Percentiles rank a stretch among this genome's conserved stretches.
phyloP scores from a whole-genome alignment of 306 rosid species.

The Begonia loranthoides region DNA sequence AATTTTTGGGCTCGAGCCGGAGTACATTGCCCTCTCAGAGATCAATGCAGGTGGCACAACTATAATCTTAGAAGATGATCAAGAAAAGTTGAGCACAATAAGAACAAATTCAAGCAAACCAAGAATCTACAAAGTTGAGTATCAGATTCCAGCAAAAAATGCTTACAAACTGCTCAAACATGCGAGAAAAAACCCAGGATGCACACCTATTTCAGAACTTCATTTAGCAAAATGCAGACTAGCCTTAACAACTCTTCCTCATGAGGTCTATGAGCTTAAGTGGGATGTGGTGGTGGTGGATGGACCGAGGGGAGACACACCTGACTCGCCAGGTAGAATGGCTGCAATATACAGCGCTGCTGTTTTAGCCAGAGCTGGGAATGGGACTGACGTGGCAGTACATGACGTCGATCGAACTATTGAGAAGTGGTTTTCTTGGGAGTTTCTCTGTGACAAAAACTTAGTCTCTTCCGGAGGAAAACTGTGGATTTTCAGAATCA shows the following conservation, averaged over 20 bases:
- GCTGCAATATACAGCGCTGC: slow-evolving; percentile 56
- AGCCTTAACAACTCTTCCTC: slow-evolving; percentile 58
- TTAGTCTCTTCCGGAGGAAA: slow-evolving; percentile 62
- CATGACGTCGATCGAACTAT: slow-evolving; percentile 67
- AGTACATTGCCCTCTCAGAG: slow-evolving; percentile 48
- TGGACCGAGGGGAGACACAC: slow-evolving; percentile 58
- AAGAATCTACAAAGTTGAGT: slow-evolving; percentile 36
- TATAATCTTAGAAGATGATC: slow-evolving; percentile 55
- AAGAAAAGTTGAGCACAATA: slow-evolving; percentile 21
- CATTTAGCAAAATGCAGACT: slow-evolving; percentile 60
- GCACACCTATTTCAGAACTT: slow-evolving; percentile 36
- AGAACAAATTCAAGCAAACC: slow-evolving; percentile 33
- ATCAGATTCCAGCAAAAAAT: slow-evolving; percentile 41
- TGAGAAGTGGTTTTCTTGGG: slow-evolving; percentile 95
- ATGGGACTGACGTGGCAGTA: slow-evolving; percentile 45
- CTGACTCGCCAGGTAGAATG: slow-evolving; percentile 80
- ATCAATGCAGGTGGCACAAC: slow-evolving; percentile 65
- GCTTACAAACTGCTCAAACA: slow-evolving; percentile 60
- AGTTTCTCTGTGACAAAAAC: slow-evolving; percentile 82
- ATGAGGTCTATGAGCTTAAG: slow-evolving; percentile 41
- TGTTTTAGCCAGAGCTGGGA: slow-evolving; percentile 57
- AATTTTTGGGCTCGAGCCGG: slow-evolving; percentile 59
- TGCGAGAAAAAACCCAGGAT: slow-evolving; percentile 44
- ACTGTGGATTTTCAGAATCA: slow-evolving; percentile 73
- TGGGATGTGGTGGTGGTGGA: slow-evolving; percentile 82